A percentile compares a stretch with the other conserved stretches of the same genome.
Conservation (phyloP, 1,139 yeast species). For the Taphrina flavorubra region DNA sequence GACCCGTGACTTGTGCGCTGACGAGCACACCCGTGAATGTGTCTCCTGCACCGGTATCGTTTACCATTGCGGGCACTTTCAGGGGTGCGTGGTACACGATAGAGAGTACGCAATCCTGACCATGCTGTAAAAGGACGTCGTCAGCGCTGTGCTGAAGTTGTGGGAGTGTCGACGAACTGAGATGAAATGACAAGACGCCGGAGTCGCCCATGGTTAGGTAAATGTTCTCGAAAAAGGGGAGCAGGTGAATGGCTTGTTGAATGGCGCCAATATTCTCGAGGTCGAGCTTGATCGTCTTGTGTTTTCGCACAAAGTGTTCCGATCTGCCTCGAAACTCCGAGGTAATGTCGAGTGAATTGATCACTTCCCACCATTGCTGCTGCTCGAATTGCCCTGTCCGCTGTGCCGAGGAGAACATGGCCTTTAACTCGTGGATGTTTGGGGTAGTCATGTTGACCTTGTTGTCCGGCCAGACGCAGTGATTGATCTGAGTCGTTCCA, state of each 20-base stretch:
- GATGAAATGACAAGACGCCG: constrained; percentile 64
- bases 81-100: constrained; percentile 63
- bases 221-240: constrained; percentile 75
- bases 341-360: constrained; percentile 66
- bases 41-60: constrained; percentile 77
- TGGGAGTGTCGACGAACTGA: constrained; percentile 46
- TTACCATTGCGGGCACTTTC: constrained; percentile 49
- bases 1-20: constrained; percentile 48
- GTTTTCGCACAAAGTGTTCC: constrained; percentile 49
- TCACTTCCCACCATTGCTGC: constrained; percentile 74
- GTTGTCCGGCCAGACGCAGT: constrained; percentile 51
- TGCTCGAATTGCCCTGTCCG: constrained; percentile 62
- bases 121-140: constrained; percentile 10
- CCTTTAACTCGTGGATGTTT: constrained; percentile 65
- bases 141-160: constrained; percentile 30
- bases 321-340: constrained; percentile 57
- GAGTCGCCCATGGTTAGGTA: constrained; percentile 69
- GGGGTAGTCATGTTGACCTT: constrained; percentile 65
- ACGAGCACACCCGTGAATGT: constrained; percentile 63
- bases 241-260: constrained; percentile 70
- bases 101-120: constrained; percentile 58
- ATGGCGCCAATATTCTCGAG: constrained; percentile 59
- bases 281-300: constrained; percentile 48
- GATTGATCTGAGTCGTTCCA: not conserved
- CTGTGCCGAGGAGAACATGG: constrained; percentile 61